Conservation (phyloP, 1,284 basidiomycete species). For the Pyrrhoderma noxium region DNA sequence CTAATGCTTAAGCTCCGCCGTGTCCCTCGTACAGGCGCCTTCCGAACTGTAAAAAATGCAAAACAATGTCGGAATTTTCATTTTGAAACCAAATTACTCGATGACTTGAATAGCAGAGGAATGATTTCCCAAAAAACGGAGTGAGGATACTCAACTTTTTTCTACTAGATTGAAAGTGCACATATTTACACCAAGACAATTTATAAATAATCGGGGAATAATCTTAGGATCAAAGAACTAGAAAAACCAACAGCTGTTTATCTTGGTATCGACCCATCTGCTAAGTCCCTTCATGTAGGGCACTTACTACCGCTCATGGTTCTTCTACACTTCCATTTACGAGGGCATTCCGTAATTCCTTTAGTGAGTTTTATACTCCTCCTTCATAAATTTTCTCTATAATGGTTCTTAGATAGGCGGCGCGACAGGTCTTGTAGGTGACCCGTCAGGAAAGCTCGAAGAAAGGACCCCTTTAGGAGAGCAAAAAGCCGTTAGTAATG, state of each 20-base stretch:
- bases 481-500: constrained; percentile 60
- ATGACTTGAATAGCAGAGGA: constrained; percentile 11
- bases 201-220: constrained; percentile 6
- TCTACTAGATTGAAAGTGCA: background rate
- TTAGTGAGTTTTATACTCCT: constrained; percentile 48
- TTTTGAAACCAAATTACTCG: constrained; percentile 2
- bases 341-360: constrained; percentile 76
- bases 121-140: constrained; percentile 17
- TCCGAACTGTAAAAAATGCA: too few relatives aligned
- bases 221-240: constrained; percentile 5
- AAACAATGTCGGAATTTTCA: background rate
- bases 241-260: constrained; percentile 51
- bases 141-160: constrained; percentile 1
- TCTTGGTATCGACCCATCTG: constrained; percentile 90
- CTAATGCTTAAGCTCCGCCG: too few relatives aligned
- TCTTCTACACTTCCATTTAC: constrained; percentile 79
- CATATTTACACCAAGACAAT: background rate
- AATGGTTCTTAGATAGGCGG: constrained; percentile 74
- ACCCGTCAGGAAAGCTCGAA: constrained; percentile 84
- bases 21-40: too few relatives aligned
- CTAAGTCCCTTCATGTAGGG: constrained; percentile 84
- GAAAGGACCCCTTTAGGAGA: constrained; percentile 70
- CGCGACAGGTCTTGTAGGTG: constrained; percentile 94
- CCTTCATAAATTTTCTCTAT: background rate
- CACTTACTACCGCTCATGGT: constrained; percentile 87